These are phyloP conservation scores for Begonia peltatifolia DNA, from an alignment of 306 rosid genomes.

Conservation along the genomic window DNA sequence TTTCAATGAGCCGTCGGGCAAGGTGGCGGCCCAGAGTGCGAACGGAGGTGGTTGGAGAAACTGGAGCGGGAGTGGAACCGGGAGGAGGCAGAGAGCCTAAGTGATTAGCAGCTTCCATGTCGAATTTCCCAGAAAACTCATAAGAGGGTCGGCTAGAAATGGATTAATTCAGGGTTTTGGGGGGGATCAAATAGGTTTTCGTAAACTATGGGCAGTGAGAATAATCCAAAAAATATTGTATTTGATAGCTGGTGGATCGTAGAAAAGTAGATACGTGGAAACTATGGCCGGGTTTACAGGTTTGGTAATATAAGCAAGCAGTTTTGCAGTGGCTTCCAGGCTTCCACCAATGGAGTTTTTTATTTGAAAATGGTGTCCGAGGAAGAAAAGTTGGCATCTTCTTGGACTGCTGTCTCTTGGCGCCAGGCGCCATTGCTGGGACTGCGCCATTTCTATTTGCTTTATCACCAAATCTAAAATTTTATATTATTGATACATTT, in stretches of 20 bases:
- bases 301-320: too few species aligned
- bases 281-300: too few species aligned
- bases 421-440: too few species aligned
- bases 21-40: constrained; percentile 60
- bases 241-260: neutral
- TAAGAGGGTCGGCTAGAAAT: neutral
- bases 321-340: too few species aligned
- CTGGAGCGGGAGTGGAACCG: constrained; percentile 10
- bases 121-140: neutral
- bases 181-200: constrained; percentile 2
- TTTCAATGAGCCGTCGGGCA: constrained; percentile 55
- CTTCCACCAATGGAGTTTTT: too few species aligned
- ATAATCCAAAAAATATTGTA: neutral
- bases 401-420: too few species aligned
- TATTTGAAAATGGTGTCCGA: too few species aligned
- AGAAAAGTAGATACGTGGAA: too few species aligned
- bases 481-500: too few species aligned
- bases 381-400: too few species aligned
- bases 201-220: constrained; percentile 7
- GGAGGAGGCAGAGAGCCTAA: constrained; percentile 14
- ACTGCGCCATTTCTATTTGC: too few species aligned
- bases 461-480: too few species aligned
- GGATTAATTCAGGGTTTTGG: constrained; percentile 2
- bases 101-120: constrained; percentile 24
- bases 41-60: constrained; percentile 9